Percentiles rank a stretch among this genome's conserved stretches.
phyloP scores from a whole-genome alignment of 2,329 filamentous ascomycete genomes.

The Colletotrichum sp. region DNA sequence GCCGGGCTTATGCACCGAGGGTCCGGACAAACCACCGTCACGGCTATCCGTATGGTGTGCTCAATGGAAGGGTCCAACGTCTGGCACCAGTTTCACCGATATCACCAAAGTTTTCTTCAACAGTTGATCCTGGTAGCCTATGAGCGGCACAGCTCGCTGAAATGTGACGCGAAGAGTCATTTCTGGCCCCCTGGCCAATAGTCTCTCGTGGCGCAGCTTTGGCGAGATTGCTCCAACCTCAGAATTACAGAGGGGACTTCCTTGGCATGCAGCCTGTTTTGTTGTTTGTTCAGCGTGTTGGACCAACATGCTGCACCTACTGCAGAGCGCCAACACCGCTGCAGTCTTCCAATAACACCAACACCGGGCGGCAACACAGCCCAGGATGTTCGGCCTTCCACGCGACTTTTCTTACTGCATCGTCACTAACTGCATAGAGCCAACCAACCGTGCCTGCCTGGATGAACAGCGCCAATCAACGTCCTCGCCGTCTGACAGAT shows the following conservation, averaged over 20 bases:
- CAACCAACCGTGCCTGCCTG: not conserved
- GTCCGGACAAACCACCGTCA: accelerated
- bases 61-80: not conserved
- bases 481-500: not conserved
- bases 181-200: not conserved
- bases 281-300: not conserved
- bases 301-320: not conserved
- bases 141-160: not conserved
- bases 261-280: not conserved
- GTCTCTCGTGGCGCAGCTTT: not conserved
- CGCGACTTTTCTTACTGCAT: not conserved
- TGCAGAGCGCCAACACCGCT: not conserved
- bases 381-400: not conserved
- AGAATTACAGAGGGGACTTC: not conserved
- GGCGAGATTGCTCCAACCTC: not conserved
- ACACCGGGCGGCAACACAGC: not conserved
- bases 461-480: not conserved
- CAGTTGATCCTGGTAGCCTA: not conserved
- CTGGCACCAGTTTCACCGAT: not conserved
- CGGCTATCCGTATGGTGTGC: not conserved
- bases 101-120: not conserved
- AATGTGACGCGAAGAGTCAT: not conserved
- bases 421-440: not conserved
- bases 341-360: not conserved
- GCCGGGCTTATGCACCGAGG: not conserved